Base-by-base conservation (phyloP, 257 asterid genomes). In the Avicennia marina region DNA sequence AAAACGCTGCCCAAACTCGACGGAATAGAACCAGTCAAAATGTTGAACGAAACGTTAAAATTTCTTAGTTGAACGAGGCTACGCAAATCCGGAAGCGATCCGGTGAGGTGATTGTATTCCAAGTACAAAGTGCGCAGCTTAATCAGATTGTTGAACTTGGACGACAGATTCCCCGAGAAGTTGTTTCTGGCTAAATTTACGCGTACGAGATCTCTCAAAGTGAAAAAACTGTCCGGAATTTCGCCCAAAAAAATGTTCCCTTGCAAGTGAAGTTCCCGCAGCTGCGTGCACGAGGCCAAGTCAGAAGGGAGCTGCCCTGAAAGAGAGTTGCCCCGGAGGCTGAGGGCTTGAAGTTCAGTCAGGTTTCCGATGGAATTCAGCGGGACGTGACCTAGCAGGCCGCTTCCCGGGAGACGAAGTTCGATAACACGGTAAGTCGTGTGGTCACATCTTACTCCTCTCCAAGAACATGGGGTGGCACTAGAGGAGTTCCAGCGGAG, bases 21-120 rank as follows among this genome's bases (percentile, higher is more conserved):
- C 6, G 99, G 99, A 53, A 93, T 75, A 17, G 97, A 93, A 16
- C 99, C 99, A 45, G 84, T 93, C 26, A 93, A 85, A 2, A 61
- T 82, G 68, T 93, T 93, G 48, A 71, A 66, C 2, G 96, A 68
- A 18, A 84, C 94, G 57, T 71, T 64, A 56, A 93, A 89, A n/a
- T n/a, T n/a, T n/a, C n/a, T n/a, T n/a, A n/a, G n/a, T n/a, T n/a
- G n/a, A n/a, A n/a, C n/a, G n/a, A n/a, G n/a, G n/a, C n/a, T n/a
- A n/a, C n/a, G n/a, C n/a, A n/a, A n/a, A 21, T 68, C 53, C 12
- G 9, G 58, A 29, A 93, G 75, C 24, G 55, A 38, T 0, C 99
- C 99, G 11, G 76, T 43, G 66, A 93, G 89, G 18, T 48, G 64
- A 38, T 93, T 93, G 73, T 67, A 76, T 43, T 89, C 65, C 1